Base-by-base conservation (phyloP, 2,329 filamentous ascomycete species). In the Piedraia hortae region DNA sequence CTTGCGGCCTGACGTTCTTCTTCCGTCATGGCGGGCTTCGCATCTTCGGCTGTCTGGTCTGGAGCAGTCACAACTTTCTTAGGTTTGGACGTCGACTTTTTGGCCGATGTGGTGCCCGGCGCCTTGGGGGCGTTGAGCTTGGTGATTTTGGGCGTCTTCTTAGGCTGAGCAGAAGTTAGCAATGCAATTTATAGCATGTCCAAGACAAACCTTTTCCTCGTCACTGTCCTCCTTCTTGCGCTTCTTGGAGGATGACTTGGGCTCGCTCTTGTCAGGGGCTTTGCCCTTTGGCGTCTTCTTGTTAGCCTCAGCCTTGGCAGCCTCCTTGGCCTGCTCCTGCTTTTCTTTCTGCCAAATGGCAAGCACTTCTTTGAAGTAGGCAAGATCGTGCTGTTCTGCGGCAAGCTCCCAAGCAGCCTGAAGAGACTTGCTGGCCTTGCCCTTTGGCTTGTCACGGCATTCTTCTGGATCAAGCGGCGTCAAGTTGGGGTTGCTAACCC, bases 401-500 rank as follows among this genome's bases (percentile, higher is more conserved):
- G 80, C 82, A 27, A 91, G 59, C 29, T 65, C 48, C 48, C 80
- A 89, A 1, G 85, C 85, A 19, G 62, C 58, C 41, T 71, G 57
- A 4, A 97, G 53, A 27, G 65, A 57, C 50, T 89, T 89, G 39
- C 63, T 62, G 54, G 72, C 68, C 51, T 88, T 89, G 26, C 50
- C 47, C 31, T 67, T 68, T 23, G 72, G 52, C 12, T 66, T 54
- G 23, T 63, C 61, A 31, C 80, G 68, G 32, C 39, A 41, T 12
- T 68, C 65, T 23, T 70, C 64, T 8, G 71, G 52, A 26, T 78
- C 66, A 23, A 93, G 62, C 16, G 75, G 68, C 16, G 65, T 62
- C 16, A 97, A 58, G 27, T 75, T 68, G 11, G 66, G 72, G 46
- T 93, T 91, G 28, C 67, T 60, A 32, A 82, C 74, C 82, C 82